A percentile compares a stretch with the other conserved stretches of the same genome.
Evolutionary conservation across 768 basidiomycete genomes (phyloP).

Genomic region (Psilocybe azurescens): DNA sequence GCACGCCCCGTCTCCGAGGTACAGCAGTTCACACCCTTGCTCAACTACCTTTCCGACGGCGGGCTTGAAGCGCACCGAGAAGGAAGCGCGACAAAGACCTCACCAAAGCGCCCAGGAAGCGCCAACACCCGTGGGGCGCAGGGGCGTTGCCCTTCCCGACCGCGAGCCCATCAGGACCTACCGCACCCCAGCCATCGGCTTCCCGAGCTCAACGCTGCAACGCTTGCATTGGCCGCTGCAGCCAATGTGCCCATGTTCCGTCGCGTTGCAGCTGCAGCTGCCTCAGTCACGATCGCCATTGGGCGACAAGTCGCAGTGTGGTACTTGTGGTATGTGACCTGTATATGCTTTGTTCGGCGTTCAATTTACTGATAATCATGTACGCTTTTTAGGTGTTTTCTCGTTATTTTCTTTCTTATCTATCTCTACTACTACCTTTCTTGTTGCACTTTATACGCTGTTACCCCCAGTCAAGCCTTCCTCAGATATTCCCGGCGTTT

Average conservation of each 20-base stretch:
- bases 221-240: constrained; percentile 67
- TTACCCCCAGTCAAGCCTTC: too few relatives aligned
- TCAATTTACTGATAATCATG: too few relatives aligned
- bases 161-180: constrained; percentile 93
- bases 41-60: constrained; percentile 86
- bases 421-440: too few relatives aligned
- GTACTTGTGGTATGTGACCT: constrained; percentile 80
- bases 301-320: constrained; percentile 91
- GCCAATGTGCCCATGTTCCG: constrained; percentile 73
- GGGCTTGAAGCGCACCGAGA: constrained; percentile 90
- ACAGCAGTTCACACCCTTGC: constrained; percentile 81
- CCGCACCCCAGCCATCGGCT: constrained; percentile 87
- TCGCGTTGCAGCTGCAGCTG: constrained; percentile 87
- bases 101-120: constrained; percentile 82
- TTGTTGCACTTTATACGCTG: too few relatives aligned
- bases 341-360: too few relatives aligned
- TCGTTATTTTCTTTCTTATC: too few relatives aligned
- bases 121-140: constrained; percentile 81
- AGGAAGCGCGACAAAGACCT: constrained; percentile 94
- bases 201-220: constrained; percentile 80
- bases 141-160: constrained; percentile 87
- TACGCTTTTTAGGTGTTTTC: too few relatives aligned
- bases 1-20: constrained; percentile 82
- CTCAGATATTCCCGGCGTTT: too few relatives aligned
- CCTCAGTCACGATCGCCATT: constrained; percentile 83